Conservation (phyloP, 257 asterid species). For the Handroanthus guayacan region DNA sequence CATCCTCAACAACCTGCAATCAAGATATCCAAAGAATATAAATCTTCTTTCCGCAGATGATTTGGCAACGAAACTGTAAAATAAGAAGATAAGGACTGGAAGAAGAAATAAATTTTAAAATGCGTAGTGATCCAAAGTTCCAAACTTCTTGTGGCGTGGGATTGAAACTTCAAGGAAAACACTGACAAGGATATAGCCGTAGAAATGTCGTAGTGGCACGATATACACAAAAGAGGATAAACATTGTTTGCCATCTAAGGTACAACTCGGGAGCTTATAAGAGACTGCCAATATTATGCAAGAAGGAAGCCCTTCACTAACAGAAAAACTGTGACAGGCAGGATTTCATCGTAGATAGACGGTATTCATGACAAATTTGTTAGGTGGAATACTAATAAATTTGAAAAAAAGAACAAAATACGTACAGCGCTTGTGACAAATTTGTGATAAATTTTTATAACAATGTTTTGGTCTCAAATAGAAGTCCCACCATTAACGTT, state of each 20-base stretch:
- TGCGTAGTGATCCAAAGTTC: not conserved
- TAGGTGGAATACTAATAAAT: no score
- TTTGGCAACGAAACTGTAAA: not conserved
- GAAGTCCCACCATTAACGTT: no score
- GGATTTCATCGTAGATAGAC: no score
- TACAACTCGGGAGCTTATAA: no score
- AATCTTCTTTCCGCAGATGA: not conserved
- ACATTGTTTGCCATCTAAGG: no score
- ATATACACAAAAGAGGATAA: not conserved
- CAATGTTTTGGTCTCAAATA: no score
- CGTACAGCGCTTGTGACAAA: no score
- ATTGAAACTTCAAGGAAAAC: not conserved
- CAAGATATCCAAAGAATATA: not conserved
- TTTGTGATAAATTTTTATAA: no score
- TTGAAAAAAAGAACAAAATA: no score
- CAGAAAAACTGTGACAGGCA: no score
- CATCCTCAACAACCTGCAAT: slow-evolving; percentile 85
- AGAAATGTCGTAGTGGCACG: not conserved
- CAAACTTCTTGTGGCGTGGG: not conserved
- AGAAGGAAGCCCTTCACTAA: not conserved
- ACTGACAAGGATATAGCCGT: not conserved
- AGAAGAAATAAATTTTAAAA: not conserved
- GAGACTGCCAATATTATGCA: not conserved
- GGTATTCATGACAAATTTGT: no score
- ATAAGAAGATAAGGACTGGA: not conserved